A percentile compares a stretch with the other conserved stretches of the same genome.
Evolutionary conservation across 441 rosid genomes (phyloP).

Genomic region (Bruguiera hainesii): DNA sequence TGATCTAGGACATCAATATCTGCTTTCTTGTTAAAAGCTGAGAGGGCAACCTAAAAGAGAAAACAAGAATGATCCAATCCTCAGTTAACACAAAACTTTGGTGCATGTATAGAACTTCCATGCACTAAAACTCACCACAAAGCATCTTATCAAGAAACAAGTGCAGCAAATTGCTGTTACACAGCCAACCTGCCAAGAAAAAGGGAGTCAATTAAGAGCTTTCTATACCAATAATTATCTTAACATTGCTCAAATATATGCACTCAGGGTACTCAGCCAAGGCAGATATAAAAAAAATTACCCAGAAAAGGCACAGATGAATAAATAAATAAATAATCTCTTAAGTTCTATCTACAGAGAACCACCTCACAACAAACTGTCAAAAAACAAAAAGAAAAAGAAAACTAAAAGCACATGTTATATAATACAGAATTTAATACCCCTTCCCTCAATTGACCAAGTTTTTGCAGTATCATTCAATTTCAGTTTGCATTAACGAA

Average conservation of each 20-base stretch:
- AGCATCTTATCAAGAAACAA: slow-evolving; percentile 3
- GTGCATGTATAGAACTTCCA: background rate
- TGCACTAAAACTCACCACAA: slow-evolving; percentile 45
- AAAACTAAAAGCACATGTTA: background rate
- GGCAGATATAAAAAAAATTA: too few relatives aligned
- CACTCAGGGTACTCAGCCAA: too few relatives aligned
- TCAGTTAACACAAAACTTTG: background rate
- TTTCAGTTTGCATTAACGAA: background rate
- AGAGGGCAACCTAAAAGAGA: slow-evolving; percentile 39
- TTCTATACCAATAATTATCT: too few relatives aligned
- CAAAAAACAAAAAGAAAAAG: background rate
- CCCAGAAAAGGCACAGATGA: too few relatives aligned
- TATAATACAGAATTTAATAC: background rate
- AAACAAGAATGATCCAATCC: background rate
- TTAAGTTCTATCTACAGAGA: background rate
- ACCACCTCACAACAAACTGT: background rate
- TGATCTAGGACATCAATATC: slow-evolving; percentile 58
- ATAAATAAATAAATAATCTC: too few relatives aligned
- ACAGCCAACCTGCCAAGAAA: slow-evolving; percentile 57
- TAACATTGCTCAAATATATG: too few relatives aligned
- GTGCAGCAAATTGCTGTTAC: background rate
- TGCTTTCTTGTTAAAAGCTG: slow-evolving; percentile 54
- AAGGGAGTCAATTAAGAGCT: background rate
- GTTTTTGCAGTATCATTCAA: background rate
- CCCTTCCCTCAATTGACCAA: background rate